Base-by-base conservation (phyloP, 176 grass and related monocot species). In the Carex myosuroides region DNA sequence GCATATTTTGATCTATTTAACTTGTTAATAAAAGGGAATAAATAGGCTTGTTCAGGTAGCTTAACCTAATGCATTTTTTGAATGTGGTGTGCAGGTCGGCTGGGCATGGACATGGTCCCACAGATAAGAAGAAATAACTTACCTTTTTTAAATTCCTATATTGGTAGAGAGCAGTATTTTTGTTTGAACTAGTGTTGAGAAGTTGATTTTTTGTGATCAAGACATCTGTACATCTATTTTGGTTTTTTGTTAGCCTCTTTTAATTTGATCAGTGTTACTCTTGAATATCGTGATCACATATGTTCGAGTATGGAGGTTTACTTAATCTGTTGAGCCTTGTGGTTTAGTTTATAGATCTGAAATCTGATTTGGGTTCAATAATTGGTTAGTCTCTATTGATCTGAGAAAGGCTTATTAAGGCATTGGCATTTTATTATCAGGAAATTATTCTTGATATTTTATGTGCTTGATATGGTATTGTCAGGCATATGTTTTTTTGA, bases 41-140 rank as follows among this genome's bases (percentile, higher is more conserved):
- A 44, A 8, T 44, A 44, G 42, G 42, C 42, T 44, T 44, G 42
- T 44, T 8, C 42, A 44, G 1, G 42, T 14, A 61, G 17, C 11
- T 33, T 44, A 13, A 9, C 13, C 6, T 64, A 0, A 64, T 64
- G 9, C 8, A 14, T 60, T 64, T 8, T 64, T 60, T 81, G 9
- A 63, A 8, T 81, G 17, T 60, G 59, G 46, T 64, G 41, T 83
- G 20, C 60, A 83, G 80, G 41, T 42, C 80, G 4, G 80, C 80
- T 66, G 80, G 80, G 4, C 80, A 83, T 54, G 80, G 54, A n/a
- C 46, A 58, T 60, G 78, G 52, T 10, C 78, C 80, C 32, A 68
- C 80, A 65, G 80, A 83, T 65, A 83, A 83, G 80, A 83, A 83
- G 61, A 83, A 83, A 83, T 83, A 68, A 67, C 62, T 6, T 32